phyloP scores from a whole-genome alignment of 192 early-diverging fungal genomes.

The Coemansia sp. region DNA sequence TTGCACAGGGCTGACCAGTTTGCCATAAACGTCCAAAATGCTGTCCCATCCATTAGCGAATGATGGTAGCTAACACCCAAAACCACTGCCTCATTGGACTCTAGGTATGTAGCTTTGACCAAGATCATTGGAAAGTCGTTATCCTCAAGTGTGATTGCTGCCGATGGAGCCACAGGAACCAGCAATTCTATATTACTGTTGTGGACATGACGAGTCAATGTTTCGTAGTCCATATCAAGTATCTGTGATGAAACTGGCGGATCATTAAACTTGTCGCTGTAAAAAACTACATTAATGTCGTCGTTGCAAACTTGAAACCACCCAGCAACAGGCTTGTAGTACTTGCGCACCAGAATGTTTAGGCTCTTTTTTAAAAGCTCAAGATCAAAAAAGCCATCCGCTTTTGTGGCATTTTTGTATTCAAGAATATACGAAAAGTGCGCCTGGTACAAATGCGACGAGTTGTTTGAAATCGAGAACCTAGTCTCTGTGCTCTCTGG shows the following conservation, averaged over 20 bases:
- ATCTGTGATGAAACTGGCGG: slow-evolving; percentile 37
- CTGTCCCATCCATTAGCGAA: slow-evolving; percentile 47
- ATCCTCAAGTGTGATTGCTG: slow-evolving; percentile 14
- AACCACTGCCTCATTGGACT: slow-evolving; percentile 19
- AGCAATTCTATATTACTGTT: slow-evolving; percentile 39
- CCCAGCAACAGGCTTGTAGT: slow-evolving; percentile 41
- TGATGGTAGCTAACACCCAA: slow-evolving; percentile 51
- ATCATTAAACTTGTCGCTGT: slow-evolving; percentile 35
- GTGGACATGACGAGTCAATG: slow-evolving; percentile 16
- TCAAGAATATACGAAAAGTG: slow-evolving; percentile 51
- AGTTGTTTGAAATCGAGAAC: slow-evolving; percentile 37
- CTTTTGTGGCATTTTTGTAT: slow-evolving; percentile 23
- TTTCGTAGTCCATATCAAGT: slow-evolving; percentile 19
- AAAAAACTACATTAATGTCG: slow-evolving; percentile 33
- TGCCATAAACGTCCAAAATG: slow-evolving; percentile 49
- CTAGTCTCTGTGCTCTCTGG: slow-evolving; percentile 15
- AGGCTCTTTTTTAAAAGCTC: slow-evolving; percentile 22
- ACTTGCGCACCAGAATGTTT: slow-evolving; percentile 28
- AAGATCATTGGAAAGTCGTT: slow-evolving; percentile 39
- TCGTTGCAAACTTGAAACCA: slow-evolving; percentile 32
- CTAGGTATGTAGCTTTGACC: slow-evolving; percentile 33
- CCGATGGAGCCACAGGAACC: slow-evolving; percentile 21
- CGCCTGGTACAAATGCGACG: slow-evolving; percentile 50
- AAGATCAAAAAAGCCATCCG: slow-evolving; percentile 21
- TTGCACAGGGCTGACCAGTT: slow-evolving; percentile 46